Evolutionary conservation across 129 eudicot species (phyloP).

Genomic region (Chrysanthemum lavandulifolium): DNA sequence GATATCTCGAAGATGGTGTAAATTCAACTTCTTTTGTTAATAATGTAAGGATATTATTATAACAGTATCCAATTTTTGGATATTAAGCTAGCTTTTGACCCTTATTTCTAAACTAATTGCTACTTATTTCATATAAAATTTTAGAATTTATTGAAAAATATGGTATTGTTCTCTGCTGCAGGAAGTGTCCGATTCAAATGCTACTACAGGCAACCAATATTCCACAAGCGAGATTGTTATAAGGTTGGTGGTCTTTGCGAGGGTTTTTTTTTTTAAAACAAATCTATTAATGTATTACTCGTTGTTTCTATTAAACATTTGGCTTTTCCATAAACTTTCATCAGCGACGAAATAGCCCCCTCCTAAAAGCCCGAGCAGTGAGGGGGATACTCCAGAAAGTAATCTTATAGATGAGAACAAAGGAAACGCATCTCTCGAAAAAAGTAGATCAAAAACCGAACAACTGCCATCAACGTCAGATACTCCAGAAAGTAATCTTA

Average conservation of each 20-base stretch:
- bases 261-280: background rate
- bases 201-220: constrained; percentile 35
- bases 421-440: constrained; percentile 33
- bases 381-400: constrained; percentile 41
- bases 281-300: background rate
- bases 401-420: constrained; percentile 38
- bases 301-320: background rate
- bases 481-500: constrained; percentile 37
- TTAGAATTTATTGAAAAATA: constrained; percentile 6
- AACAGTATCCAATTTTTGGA: constrained; percentile 1
- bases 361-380: constrained; percentile 39
- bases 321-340: constrained; percentile 3
- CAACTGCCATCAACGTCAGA: constrained; percentile 42
- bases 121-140: background rate
- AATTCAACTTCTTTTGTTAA: constrained; percentile 37
- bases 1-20: constrained; percentile 67
- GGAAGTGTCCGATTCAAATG: constrained; percentile 51
- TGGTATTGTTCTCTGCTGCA: constrained; percentile 31
- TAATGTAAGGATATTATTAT: constrained; percentile 38
- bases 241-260: constrained; percentile 44
- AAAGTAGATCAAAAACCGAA: constrained; percentile 45
- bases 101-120: background rate
- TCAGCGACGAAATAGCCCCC: constrained; percentile 37
- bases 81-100: constrained; percentile 10
- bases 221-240: constrained; percentile 39